Evolutionary conservation across 1,284 basidiomycete genomes (phyloP), one percentile per base, ranked within the genome.

Genomic region (Trametes hirsuta): DNA sequence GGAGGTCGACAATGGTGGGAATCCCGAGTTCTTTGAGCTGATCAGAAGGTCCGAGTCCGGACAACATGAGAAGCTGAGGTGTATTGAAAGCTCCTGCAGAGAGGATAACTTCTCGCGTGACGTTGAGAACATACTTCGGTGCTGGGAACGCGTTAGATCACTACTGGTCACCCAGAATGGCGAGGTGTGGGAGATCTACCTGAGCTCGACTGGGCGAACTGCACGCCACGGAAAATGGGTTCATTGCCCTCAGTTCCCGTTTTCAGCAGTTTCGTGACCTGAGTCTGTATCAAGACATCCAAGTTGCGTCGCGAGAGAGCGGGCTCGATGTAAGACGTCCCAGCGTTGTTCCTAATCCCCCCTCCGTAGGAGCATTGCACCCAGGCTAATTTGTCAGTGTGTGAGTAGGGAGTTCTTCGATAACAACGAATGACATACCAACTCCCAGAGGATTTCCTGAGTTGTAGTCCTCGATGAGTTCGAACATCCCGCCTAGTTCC

Each of bases 261-360:
- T 21, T 71, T 68, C 10, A 79, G 21, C 0, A 83, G 58, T 41
- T 74, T 73, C 2, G 74, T 77, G 5, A 77, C 81, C 25, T 73
- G 74, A 1, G 77, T 74, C 46, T 79, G 72, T 24, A 81, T 59
- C 1, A 81, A 68, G 35, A 83, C 71, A 53, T 79, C 75, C 4
- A 83, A 60, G 62, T 82, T 83, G 5, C 71, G 61, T 9, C 79
- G 66, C 35, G 62, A 62, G 5, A 72, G 61, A 3, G 68, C 59
- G 14, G 75, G 72, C 2, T 68, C 64, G n/a, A 83, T 58, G 53
- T 74, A 75, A 11, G 69, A 69, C 14, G 65, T 65, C 3, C 71
- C 64, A 15, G 71, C 66, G 63, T 39, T 74, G 65, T 15, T 75
- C 69, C 44, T 72, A 59, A 56, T 73, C 70, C 70, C 70, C 8